Base-by-base conservation (phyloP, 2,329 filamentous ascomycete genomes). In the Colletotrichum liaoningense region DNA sequence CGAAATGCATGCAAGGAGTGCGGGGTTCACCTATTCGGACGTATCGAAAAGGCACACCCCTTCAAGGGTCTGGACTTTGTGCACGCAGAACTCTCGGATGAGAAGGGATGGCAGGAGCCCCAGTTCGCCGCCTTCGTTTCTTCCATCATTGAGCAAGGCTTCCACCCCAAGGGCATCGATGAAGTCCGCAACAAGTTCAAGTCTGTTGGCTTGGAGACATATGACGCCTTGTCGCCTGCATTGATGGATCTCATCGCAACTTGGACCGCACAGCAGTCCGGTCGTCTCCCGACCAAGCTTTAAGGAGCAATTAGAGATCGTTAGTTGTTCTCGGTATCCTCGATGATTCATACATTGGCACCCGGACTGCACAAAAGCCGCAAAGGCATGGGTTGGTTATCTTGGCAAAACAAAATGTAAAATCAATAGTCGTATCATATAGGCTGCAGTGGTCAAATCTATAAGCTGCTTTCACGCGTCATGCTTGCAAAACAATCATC, bases 31-130 rank as follows among this genome's bases (percentile, higher is more conserved):
- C 72, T 93, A 77, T 93, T 85, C 78, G 91, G 92, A 26, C 88
- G 90, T 60, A 93, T 93, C 77, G 88, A 91, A 76, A 86, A 84
- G 74, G 88, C 91, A 1, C 92, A 93, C 78, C 83, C 91, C 0
- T 93, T 93, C 85, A 89, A 90, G 80, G 91, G 91, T 0, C 84
- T 93, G n/a, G 91, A 92, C 79, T 93, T 93, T 79, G 90, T 93
- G 12, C 91, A 93, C 80, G 85, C 84, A 1, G 91, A 93, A 82
- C 82, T 93, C 57, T 89, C 87, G 22, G 83, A 87, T 63, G 81
- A 87, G 67, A 85, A 88, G 79, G 91, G 91, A n/a, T 93, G 92
- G 91, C 91, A 93, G 82, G 91, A 92, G 83, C 91, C 91, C 7
- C 91, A 93, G 78, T 93, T 93, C 76, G 91, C 91, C 2, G 92